Evolutionary conservation across 805 yeast species (phyloP), one percentile per base, ranked within the genome.

Genomic region (Lipomyces anomalus): DNA sequence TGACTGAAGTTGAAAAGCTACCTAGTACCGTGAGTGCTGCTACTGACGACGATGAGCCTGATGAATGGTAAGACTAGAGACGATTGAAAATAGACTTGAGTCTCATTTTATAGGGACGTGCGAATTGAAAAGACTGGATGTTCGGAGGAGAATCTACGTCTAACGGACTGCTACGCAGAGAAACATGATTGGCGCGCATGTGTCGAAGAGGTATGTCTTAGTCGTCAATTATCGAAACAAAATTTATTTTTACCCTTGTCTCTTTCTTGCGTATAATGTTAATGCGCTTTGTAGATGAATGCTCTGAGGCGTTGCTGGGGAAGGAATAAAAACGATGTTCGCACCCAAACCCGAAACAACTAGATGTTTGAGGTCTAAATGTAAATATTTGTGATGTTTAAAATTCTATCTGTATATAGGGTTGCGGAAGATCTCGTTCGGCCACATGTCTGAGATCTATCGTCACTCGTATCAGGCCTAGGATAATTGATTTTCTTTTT

Each of bases 241-340:
- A n/a, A n/a, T n/a, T n/a, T n/a, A n/a, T n/a, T n/a, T n/a, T n/a
- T n/a, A n/a, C n/a, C n/a, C n/a, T n/a, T n/a, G n/a, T n/a, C n/a
- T n/a, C n/a, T n/a, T n/a, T n/a, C n/a, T n/a, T n/a, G n/a, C n/a
- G n/a, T n/a, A n/a, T n/a, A n/a, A n/a, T n/a, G 9, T 26, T 26
- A 26, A 26, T 26, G 30, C 30, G 30, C 9, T 13, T 13, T 9
- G 30, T 26, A 73, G 60, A 73, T 78, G 83, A 66, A 67, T 28
- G 75, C 73, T 13, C 80, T 82, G 58, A 71, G 73, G 43, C 67
- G 73, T 44, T 82, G 89, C 64, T 82, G 88, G 88, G 73, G 66
- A 6, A 57, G 49, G 13, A 69, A 78, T 58, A 74, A 76, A 34
- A 81, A 82, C 53, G 67, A 75, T 56, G 67, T 68, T 43, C 68